Evolutionary conservation across 2,329 filamentous ascomycete species (phyloP).

Genomic region (Sarocladiaceae sp.): DNA sequence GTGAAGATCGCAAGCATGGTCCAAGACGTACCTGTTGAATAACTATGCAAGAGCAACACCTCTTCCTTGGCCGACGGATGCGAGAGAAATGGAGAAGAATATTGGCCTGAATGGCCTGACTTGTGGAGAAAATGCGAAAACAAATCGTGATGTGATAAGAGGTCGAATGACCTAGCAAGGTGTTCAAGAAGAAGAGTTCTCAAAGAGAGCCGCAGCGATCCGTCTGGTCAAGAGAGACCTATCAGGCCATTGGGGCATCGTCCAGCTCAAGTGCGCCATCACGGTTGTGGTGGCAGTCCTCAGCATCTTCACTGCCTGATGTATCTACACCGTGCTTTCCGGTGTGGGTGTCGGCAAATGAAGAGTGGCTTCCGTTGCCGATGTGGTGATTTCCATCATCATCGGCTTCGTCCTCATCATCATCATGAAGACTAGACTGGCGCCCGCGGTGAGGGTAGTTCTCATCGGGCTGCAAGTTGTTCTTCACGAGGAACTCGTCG

Average conservation of each 20-base stretch:
- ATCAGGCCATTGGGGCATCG: neutral
- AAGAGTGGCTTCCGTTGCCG: neutral
- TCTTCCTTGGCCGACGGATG: neutral
- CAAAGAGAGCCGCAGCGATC: neutral
- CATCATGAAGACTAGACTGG: neutral
- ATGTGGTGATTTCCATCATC: neutral
- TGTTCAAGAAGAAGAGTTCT: neutral
- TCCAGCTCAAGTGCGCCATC: neutral
- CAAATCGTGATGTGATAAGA: no score
- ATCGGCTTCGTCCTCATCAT: neutral
- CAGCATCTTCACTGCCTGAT: slow-evolving; percentile 5
- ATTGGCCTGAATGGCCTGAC: neutral
- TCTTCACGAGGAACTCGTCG: slow-evolving; percentile 33
- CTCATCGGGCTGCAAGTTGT: neutral
- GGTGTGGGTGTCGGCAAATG: neutral
- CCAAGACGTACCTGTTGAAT: neutral
- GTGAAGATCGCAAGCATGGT: no score
- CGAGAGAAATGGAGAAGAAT: neutral
- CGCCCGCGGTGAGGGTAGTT: neutral
- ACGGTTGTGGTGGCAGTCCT: neutral
- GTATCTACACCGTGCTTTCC: neutral
- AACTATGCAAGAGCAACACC: neutral
- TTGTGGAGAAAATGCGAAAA: no score
- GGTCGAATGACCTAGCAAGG: neutral
- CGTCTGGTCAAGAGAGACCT: neutral